phyloP scores from a whole-genome alignment of 495 filamentous ascomycete species.

The Tuber magnatum region DNA sequence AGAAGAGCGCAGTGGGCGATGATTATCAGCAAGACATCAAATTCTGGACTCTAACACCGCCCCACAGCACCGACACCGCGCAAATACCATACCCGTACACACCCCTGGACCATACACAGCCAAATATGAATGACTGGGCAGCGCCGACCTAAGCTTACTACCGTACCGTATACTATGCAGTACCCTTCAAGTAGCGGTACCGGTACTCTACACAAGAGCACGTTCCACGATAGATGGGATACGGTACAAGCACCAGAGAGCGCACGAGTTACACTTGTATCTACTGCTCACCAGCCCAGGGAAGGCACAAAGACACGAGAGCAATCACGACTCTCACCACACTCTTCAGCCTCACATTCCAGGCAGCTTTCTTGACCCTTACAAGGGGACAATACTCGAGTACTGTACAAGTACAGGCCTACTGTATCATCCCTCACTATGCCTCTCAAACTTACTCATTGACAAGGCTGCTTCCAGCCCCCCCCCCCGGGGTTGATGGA shows the following conservation, averaged over 20 bases:
- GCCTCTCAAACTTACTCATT: not conserved
- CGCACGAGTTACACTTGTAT: not conserved
- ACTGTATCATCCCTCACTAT: not conserved
- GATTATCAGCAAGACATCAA: not conserved
- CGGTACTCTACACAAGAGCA: not conserved
- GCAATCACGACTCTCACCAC: not conserved
- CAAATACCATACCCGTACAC: not conserved
- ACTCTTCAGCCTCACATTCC: conserved; percentile 3
- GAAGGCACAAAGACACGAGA: not conserved
- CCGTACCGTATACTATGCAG: not conserved
- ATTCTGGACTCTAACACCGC: not conserved
- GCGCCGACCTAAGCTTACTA: not conserved
- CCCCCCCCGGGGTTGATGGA: not conserved
- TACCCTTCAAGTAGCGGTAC: not conserved
- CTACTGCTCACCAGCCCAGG: no score
- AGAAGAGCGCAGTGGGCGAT: not conserved
- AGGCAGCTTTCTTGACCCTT: not conserved
- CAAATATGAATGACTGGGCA: not conserved
- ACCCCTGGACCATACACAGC: not conserved
- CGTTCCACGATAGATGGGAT: not conserved
- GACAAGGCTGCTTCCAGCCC: not conserved
- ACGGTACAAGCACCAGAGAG: not conserved
- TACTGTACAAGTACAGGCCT: no score
- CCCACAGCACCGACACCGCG: not conserved
- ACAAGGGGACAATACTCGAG: not conserved